Percentiles rank a stretch among this genome's conserved stretches.
phyloP scores from a whole-genome alignment of 176 grass and related monocot genomes.

The Carex kokanica region DNA sequence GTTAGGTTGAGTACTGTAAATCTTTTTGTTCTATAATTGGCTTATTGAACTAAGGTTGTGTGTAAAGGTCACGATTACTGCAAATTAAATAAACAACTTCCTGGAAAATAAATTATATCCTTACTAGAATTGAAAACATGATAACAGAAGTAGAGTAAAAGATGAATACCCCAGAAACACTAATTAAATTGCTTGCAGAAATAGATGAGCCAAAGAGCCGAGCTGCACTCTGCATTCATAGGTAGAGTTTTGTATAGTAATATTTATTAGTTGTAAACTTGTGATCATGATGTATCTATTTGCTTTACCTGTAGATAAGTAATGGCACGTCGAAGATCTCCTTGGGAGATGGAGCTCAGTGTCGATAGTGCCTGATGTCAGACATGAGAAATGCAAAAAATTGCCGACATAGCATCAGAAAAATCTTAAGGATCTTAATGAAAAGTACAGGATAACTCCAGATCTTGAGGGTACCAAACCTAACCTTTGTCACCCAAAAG shows the following conservation, averaged over 20 bases:
- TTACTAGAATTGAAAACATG: constrained; percentile 26
- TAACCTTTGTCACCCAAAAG: neutral
- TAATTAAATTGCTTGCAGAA: constrained; percentile 81
- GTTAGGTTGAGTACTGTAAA: neutral
- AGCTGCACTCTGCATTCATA: constrained; percentile 79
- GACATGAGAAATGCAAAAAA: constrained; percentile 32
- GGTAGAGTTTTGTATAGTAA: neutral
- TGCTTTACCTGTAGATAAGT: constrained; percentile 85
- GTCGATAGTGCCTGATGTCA: constrained; percentile 64
- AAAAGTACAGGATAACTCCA: neutral
- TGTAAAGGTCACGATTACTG: neutral
- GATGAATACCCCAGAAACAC: constrained; percentile 85
- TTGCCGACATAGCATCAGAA: constrained; percentile 5
- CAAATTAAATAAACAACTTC: neutral
- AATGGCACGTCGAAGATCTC: constrained; percentile 96
- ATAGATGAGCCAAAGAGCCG: constrained; percentile 86
- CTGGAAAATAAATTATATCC: neutral
- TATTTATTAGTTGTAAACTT: constrained; percentile 2
- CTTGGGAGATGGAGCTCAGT: constrained; percentile 85
- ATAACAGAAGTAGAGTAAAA: constrained; percentile 16
- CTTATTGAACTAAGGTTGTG: neutral
- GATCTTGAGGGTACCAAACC: neutral
- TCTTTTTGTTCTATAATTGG: neutral
- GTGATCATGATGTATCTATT: neutral
- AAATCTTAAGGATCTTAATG: neutral